These are phyloP conservation scores for Phytophthora palmivora DNA, from an alignment of 352 stramenopile genomes.

Conservation along the genomic window DNA sequence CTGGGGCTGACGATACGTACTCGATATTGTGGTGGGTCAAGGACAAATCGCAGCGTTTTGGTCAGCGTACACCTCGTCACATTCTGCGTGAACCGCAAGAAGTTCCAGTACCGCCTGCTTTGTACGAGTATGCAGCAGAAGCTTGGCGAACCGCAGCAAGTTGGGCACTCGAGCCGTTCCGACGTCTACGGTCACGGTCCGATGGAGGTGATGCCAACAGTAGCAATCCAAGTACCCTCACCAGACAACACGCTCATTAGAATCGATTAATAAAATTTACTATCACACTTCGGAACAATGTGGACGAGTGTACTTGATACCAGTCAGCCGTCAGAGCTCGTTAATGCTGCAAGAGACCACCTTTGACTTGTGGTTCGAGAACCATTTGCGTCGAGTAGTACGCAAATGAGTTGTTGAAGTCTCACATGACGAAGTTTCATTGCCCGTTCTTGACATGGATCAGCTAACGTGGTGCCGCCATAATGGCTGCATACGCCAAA, in stretches of 20 bases:
- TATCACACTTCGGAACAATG: neutral
- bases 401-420: slow-evolving; percentile 1
- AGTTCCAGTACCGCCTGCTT: slow-evolving; percentile 36
- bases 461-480: slow-evolving; percentile 5
- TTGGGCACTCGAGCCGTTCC: slow-evolving; percentile 55
- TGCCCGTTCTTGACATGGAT: slow-evolving; percentile 17
- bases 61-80: slow-evolving; percentile 54
- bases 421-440: slow-evolving; percentile 14
- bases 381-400: neutral
- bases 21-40: slow-evolving; percentile 85
- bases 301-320: slow-evolving; percentile 24
- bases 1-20: slow-evolving; percentile 55
- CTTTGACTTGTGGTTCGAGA: slow-evolving; percentile 18
- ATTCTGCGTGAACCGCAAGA: slow-evolving; percentile 55
- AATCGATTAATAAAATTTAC: neutral
- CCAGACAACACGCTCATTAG: slow-evolving; percentile 12
- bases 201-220: slow-evolving; percentile 8
- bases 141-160: slow-evolving; percentile 54
- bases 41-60: slow-evolving; percentile 80
- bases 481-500: slow-evolving; percentile 28
- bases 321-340: slow-evolving; percentile 10
- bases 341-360: slow-evolving; percentile 1
- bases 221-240: slow-evolving; percentile 5
- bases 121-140: slow-evolving; percentile 66
- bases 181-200: slow-evolving; percentile 44